Percentiles rank a stretch among this genome's conserved stretches.
phyloP scores from a whole-genome alignment of 1,139 yeast genomes.

The Ogataea hybrid region DNA sequence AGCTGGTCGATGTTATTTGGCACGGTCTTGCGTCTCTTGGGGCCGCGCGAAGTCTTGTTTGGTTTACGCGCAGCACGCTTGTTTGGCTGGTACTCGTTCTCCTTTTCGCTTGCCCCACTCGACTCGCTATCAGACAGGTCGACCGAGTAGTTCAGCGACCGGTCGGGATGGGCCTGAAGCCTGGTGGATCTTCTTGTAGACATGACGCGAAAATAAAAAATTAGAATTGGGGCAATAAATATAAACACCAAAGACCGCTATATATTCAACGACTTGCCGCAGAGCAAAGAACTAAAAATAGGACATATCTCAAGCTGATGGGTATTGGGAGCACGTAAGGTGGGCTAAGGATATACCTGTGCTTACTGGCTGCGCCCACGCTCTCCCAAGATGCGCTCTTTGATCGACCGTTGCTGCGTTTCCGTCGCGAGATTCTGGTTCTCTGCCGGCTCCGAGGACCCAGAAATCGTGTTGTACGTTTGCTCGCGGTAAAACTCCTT shows the following conservation, averaged over 20 bases:
- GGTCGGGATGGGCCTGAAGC: conserved; percentile 9
- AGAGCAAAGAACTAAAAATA: too few species aligned
- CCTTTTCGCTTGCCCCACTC: conserved; percentile 15
- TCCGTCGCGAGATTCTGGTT: conserved; percentile 13
- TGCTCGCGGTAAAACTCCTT: conserved; percentile 31
- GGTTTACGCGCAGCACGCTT: conserved; percentile 8
- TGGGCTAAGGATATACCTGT: background rate
- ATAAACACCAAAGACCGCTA: background rate
- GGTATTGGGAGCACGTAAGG: too few species aligned
- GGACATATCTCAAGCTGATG: too few species aligned
- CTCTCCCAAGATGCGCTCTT: conserved; percentile 19
- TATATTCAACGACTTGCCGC: background rate
- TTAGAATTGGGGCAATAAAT: background rate
- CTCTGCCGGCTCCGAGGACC: conserved; percentile 8
- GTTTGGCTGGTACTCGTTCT: conserved; percentile 15
- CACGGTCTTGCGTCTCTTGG: conserved; percentile 9
- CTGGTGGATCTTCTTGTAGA: conserved; percentile 17
- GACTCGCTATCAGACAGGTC: conserved; percentile 14
- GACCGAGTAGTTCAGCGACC: conserved; percentile 12
- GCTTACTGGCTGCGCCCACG: conserved; percentile 1
- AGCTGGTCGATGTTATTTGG: conserved; percentile 31
- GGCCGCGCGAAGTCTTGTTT: conserved; percentile 8
- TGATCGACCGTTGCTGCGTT: conserved; percentile 8
- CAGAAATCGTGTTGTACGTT: conserved; percentile 24
- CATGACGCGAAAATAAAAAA: conserved; percentile 10